Evolutionary conservation across 495 filamentous ascomycete species (phyloP).

Genomic region (Penicillium macrosclerotiorum): DNA sequence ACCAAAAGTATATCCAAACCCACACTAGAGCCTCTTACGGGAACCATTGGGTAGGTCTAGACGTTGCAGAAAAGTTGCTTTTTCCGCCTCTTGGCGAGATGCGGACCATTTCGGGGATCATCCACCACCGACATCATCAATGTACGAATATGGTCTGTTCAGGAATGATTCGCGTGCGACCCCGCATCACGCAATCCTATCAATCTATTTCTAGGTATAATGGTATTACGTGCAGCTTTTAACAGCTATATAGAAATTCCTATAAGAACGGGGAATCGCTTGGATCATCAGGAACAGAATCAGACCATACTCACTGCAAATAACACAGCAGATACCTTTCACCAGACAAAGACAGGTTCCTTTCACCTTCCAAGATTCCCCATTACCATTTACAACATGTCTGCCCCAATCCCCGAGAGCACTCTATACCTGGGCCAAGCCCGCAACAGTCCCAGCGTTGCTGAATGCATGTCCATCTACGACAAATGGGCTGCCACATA

Average conservation of each 20-base stretch:
- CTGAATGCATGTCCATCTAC: slow-evolving; percentile 40
- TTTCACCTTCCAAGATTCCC: background rate
- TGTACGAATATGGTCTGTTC: slow-evolving; percentile 13
- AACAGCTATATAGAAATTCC: background rate
- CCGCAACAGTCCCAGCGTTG: slow-evolving; percentile 18
- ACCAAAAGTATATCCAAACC: too few relatives aligned
- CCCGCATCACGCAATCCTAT: slow-evolving; percentile 26
- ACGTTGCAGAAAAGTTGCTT: too few relatives aligned
- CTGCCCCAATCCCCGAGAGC: slow-evolving; percentile 20
- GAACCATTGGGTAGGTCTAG: too few relatives aligned
- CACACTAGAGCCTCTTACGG: too few relatives aligned
- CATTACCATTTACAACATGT: slow-evolving; percentile 15
- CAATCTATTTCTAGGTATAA: background rate
- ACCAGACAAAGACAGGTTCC: background rate
- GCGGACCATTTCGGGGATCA: slow-evolving; percentile 3
- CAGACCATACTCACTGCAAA: background rate
- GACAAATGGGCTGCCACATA: slow-evolving; percentile 48
- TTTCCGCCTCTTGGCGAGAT: background rate
- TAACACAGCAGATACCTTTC: background rate
- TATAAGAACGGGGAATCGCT: slow-evolving; percentile 19
- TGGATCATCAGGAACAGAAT: background rate
- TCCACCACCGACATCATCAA: slow-evolving; percentile 30
- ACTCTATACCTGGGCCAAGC: slow-evolving; percentile 27
- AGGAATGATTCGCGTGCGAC: slow-evolving; percentile 11
- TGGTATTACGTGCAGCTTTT: slow-evolving; percentile 1